Base-by-base conservation (phyloP, 2,329 filamentous ascomycete species). In the Ophiocordyceps camponoti-saundersi region DNA sequence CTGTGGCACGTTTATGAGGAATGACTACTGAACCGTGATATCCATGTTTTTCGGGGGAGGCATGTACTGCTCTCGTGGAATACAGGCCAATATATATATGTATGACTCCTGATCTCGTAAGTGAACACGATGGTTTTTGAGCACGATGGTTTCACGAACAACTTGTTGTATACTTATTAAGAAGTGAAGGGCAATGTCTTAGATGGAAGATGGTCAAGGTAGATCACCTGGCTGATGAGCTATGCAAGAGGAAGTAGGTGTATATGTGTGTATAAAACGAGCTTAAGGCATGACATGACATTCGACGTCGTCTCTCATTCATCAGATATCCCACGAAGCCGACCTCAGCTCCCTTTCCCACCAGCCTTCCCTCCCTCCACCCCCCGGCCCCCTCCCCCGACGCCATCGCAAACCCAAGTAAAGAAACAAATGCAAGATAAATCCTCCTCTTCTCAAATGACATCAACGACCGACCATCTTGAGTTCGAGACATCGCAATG, bases 401-500 rank as follows among this genome's bases (percentile, higher is more conserved):
- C 36, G 36, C 36, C 36, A 11, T 40, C n/a, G 36, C 36, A n/a
- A 40, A 18, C 6, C 32, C 3, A 34, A 15, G 26, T 29, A 6
- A 29, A 29, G 26, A 29, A 29, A 29, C 26, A 29, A 6, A 29
- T 29, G 2, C 8, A 29, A 15, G 13, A 34, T 4, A 6, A 39
- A 10, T 16, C 34, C 6, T 18, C 15, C 34, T 18, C 34, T 16
- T 18, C 12, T 39, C 3, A 7, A 39, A 5, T 6, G 12, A 18
- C 10, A 26, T 52, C 39, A 60, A 16, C 57, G 56, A 21, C 53
- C 52, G 5, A 59, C 48, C 0, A 52, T n/a, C 47, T 53, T 57
- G 3, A 61, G 47, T 47, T 62, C 60, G 13, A 60, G 43, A 16
- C 52, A 51, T 42, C 60, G 50, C 30, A 62, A 34, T 0, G 56